phyloP scores from a whole-genome alignment of 495 filamentous ascomycete genomes.

The Peziza echinospora region DNA sequence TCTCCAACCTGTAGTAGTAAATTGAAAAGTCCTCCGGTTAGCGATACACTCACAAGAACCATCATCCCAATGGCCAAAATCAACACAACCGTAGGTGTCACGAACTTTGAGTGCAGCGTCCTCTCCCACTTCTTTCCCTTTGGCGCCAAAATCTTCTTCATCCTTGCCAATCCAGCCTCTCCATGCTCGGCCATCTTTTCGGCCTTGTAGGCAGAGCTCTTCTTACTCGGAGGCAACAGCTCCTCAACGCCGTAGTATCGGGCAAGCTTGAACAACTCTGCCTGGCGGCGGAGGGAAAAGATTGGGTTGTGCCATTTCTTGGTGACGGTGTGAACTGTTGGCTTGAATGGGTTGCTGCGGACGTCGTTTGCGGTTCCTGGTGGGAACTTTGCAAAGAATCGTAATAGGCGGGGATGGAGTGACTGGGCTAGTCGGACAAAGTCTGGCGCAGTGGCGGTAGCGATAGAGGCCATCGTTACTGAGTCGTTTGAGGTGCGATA shows the following conservation, averaged over 20 bases:
- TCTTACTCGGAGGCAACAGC: conserved; percentile 53
- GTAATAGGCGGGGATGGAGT: conserved; percentile 51
- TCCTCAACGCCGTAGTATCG: conserved; percentile 60
- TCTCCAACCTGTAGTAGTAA: conserved; percentile 42
- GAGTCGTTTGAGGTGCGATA: too few relatives aligned
- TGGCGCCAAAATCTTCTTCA: conserved; percentile 80
- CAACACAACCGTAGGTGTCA: too few relatives aligned
- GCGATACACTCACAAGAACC: conserved; percentile 1
- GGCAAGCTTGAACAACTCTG: conserved; percentile 76
- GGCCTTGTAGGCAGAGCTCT: conserved; percentile 48
- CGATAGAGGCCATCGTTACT: conserved; percentile 5
- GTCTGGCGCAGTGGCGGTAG: conserved; percentile 6
- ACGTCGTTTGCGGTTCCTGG: conserved; percentile 28
- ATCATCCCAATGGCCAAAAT: too few relatives aligned
- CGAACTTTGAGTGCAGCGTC: conserved; percentile 51
- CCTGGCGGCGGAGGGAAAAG: conserved; percentile 68
- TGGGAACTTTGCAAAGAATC: conserved; percentile 78
- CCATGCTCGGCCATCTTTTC: conserved; percentile 48
- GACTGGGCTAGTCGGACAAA: conserved; percentile 40
- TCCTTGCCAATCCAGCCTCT: conserved; percentile 18
- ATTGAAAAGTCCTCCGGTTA: conserved; percentile 8
- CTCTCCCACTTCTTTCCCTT: conserved; percentile 91
- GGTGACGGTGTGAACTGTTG: conserved; percentile 42
- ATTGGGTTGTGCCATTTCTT: conserved; percentile 59
- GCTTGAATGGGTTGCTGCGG: conserved; percentile 23